Evolutionary conservation across 352 stramenopile genomes (phyloP).

Genomic region (Aphanomyces cochlioides): DNA sequence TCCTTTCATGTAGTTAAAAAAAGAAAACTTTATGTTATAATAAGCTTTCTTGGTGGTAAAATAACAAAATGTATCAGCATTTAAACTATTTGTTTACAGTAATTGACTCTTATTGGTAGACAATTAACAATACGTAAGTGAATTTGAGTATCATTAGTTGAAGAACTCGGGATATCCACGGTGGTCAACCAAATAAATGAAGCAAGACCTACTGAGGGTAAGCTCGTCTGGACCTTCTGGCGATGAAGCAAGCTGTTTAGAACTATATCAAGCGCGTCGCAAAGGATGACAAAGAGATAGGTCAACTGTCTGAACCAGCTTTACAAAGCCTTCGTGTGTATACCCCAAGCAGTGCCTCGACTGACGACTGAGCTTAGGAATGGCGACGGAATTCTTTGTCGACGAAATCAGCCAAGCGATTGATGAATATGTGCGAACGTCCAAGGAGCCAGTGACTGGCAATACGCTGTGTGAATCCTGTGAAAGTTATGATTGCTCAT

Average conservation of each 20-base stretch:
- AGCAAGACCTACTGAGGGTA: slow-evolving; percentile 5
- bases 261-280: slow-evolving; percentile 4
- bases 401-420: slow-evolving; percentile 1
- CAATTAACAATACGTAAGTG: no score
- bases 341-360: no score
- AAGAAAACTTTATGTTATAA: no score
- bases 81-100: no score
- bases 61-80: neutral
- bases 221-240: neutral
- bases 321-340: neutral
- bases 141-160: no score
- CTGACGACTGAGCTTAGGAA: neutral
- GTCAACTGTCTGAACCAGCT: neutral
- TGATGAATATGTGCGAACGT: neutral
- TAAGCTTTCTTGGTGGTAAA: neutral
- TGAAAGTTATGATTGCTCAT: no score
- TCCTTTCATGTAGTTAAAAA: no score
- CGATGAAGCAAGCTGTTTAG: neutral
- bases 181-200: neutral
- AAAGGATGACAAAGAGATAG: slow-evolving; percentile 5
- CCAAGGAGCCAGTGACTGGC: neutral
- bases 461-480: no score
- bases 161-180: no score
- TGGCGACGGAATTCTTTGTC: slow-evolving; percentile 4
- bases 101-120: no score